These are phyloP conservation scores for Lentinus polychrous DNA, from an alignment of 1,284 basidiomycete species.

Conservation along the genomic window DNA sequence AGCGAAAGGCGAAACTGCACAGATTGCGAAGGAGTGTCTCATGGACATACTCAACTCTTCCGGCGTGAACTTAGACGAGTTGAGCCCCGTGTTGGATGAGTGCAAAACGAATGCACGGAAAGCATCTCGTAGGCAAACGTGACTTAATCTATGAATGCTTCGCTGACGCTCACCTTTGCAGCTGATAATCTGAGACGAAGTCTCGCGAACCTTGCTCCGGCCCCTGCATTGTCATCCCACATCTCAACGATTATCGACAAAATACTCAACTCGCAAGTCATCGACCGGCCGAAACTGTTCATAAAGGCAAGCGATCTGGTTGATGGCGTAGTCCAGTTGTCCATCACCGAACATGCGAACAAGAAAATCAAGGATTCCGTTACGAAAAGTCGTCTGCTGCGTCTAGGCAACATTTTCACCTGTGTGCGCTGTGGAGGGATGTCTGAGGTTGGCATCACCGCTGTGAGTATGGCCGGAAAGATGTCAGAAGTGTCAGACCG, in stretches of 20 bases:
- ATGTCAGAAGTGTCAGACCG: too few relatives aligned
- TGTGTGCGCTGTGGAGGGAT: constrained; percentile 60
- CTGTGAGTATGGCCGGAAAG: constrained; percentile 24
- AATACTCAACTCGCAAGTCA: constrained; percentile 38
- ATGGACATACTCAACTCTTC: constrained; percentile 56
- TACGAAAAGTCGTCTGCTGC: constrained; percentile 45
- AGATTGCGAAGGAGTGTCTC: constrained; percentile 55
- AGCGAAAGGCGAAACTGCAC: constrained; percentile 50
- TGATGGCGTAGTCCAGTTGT: constrained; percentile 42
- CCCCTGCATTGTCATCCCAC: constrained; percentile 32
- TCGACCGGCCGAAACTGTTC: constrained; percentile 61
- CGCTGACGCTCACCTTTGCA: constrained; percentile 19
- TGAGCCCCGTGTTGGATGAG: constrained; percentile 40
- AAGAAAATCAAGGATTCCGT: constrained; percentile 51
- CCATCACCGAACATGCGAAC: constrained; percentile 28
- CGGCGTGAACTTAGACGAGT: constrained; percentile 48
- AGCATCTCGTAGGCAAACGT: constrained; percentile 17
- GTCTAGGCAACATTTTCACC: constrained; percentile 27
- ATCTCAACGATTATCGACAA: constrained; percentile 38
- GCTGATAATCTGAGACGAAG: constrained; percentile 42
- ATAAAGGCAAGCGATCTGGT: constrained; percentile 62
- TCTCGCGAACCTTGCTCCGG: constrained; percentile 50
- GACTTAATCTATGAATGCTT: neutral
- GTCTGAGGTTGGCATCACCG: constrained; percentile 35
- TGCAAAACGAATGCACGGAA: constrained; percentile 24